A percentile compares a stretch with the other conserved stretches of the same genome.
These are phyloP conservation scores for Ophiosphaerella herpotricha DNA, from an alignment of 2,329 filamentous ascomycete genomes.

Conservation along the genomic window DNA sequence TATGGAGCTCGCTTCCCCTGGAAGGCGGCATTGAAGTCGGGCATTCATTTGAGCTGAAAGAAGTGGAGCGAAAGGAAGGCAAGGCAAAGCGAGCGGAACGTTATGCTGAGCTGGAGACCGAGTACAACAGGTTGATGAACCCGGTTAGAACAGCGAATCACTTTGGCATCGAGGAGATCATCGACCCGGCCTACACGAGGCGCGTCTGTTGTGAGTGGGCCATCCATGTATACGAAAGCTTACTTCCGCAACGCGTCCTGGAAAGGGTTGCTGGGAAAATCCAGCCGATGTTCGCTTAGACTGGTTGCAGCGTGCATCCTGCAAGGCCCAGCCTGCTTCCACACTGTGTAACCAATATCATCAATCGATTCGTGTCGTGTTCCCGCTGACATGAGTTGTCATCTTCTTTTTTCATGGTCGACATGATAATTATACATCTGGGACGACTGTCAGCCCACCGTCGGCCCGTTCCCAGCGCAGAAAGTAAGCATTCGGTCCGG, in stretches of 20 bases:
- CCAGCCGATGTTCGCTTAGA: conserved; percentile 38
- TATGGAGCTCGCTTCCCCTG: conserved; percentile 66
- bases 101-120: conserved; percentile 63
- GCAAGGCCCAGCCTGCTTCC: not conserved
- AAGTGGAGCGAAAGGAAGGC: conserved; percentile 57
- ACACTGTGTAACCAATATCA: not conserved
- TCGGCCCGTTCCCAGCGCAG: not conserved
- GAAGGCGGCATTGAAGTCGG: conserved; percentile 69
- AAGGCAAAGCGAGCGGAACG: conserved; percentile 53
- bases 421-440: not conserved
- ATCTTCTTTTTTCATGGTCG: not conserved
- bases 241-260: conserved; percentile 56
- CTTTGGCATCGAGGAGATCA: conserved; percentile 68
- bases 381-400: not conserved
- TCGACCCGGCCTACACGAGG: conserved; percentile 65
- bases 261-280: conserved; percentile 47
- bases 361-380: not conserved
- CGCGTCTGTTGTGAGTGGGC: conserved; percentile 61
- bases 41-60: conserved; percentile 63
- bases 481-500: not conserved
- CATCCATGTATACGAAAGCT: conserved; percentile 59
- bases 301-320: not conserved
- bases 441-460: not conserved
- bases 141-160: conserved; percentile 67
- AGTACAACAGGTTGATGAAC: conserved; percentile 67